Evolutionary conservation across 78 protist species (phyloP).

Genomic region (Emiliania huxleyi): DNA sequence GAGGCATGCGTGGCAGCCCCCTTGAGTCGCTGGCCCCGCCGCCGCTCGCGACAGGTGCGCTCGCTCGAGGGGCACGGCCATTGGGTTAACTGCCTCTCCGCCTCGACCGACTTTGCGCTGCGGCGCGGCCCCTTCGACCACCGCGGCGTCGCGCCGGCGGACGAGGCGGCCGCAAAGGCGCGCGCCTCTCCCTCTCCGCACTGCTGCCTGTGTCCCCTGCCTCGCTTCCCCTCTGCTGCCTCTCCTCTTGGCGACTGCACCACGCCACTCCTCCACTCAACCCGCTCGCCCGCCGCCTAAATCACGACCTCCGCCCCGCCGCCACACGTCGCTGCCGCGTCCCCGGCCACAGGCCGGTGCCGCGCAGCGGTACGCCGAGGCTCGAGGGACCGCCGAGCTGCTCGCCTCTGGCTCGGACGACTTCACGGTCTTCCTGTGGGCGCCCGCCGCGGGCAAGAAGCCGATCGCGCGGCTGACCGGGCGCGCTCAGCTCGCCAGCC

Average conservation of each 20-base stretch:
- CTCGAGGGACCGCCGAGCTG: slow-evolving; percentile 63
- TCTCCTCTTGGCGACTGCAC: too few species aligned
- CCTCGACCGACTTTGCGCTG: slow-evolving; percentile 49
- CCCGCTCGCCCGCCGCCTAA: too few species aligned
- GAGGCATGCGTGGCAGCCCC: too few species aligned
- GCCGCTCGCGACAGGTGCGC: too few species aligned
- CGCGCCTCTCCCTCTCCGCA: not conserved
- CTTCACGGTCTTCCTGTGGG: slow-evolving; percentile 94
- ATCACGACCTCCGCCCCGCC: too few species aligned
- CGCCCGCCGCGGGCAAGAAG: slow-evolving; percentile 75
- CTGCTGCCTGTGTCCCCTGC: too few species aligned
- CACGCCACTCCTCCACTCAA: too few species aligned
- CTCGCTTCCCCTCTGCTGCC: too few species aligned
- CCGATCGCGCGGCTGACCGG: slow-evolving; percentile 59
- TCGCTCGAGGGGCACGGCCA: slow-evolving; percentile 95
- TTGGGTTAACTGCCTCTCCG: slow-evolving; percentile 98
- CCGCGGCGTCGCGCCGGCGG: not conserved
- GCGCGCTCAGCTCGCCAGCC: slow-evolving; percentile 74
- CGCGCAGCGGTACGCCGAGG: slow-evolving; percentile 62
- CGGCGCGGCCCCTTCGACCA: not conserved
- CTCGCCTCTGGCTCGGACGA: slow-evolving; percentile 92
- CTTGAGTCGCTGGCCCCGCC: too few species aligned
- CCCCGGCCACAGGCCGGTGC: too few species aligned
- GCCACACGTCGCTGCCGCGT: too few species aligned
- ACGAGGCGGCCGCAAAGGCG: not conserved